Conservation (phyloP, 2,329 filamentous ascomycete species). For the Talaromyces atroroseus region DNA sequence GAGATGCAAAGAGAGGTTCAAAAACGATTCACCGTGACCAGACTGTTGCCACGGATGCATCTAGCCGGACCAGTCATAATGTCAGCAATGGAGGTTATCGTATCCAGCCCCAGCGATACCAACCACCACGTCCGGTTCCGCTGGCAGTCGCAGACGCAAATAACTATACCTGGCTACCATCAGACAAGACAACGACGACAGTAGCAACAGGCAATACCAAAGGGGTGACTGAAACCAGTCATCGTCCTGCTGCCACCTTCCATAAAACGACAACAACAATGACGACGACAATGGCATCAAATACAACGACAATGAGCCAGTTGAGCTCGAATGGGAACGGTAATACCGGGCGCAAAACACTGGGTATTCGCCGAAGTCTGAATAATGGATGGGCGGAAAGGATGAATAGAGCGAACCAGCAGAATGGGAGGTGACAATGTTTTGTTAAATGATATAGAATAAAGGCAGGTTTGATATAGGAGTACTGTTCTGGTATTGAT, state of each 20-base stretch:
- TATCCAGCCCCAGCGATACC: conserved; percentile 26
- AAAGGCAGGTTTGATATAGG: no score
- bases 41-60: conserved; percentile 16
- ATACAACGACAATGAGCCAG: conserved; percentile 9
- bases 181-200: conserved; percentile 11
- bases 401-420: conserved; percentile 11
- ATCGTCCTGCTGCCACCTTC: conserved; percentile 29
- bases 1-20: neutral
- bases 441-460: neutral
- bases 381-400: conserved; percentile 35
- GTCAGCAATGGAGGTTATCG: conserved; percentile 21
- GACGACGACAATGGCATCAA: conserved; percentile 32
- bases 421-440: neutral
- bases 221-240: conserved; percentile 18
- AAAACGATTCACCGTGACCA: neutral
- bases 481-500: no score
- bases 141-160: conserved; percentile 25
- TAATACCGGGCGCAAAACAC: conserved; percentile 28
- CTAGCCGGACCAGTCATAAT: conserved; percentile 10
- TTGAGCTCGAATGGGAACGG: neutral
- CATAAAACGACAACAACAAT: conserved; percentile 39
- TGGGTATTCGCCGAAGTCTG: conserved; percentile 40
- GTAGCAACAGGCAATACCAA: conserved; percentile 22
- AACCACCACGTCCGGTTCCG: conserved; percentile 25
- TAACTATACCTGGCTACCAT: conserved; percentile 32